Percentiles rank a stretch among this genome's conserved stretches.
phyloP scores from a whole-genome alignment of 2,329 filamentous ascomycete species.

The Paraphoma chrysanthemicola region DNA sequence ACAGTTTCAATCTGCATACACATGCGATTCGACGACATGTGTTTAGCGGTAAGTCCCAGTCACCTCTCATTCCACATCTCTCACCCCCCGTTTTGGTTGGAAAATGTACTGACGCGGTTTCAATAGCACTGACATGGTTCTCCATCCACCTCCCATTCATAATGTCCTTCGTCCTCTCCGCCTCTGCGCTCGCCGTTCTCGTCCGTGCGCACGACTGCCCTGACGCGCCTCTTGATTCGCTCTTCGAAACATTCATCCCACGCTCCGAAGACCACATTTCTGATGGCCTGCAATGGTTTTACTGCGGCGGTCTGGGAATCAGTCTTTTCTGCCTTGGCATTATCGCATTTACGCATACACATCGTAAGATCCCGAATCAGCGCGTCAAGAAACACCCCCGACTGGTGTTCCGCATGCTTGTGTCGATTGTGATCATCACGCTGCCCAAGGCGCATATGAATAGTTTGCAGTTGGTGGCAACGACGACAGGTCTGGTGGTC shows the following conservation, averaged over 20 bases:
- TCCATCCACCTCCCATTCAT: constrained; percentile 67
- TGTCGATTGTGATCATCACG: constrained; percentile 62
- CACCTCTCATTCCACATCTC: neutral
- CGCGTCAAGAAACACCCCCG: constrained; percentile 61
- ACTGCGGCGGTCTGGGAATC: constrained; percentile 67
- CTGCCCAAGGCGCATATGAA: constrained; percentile 58
- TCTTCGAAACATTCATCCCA: constrained; percentile 60
- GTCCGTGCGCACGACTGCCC: constrained; percentile 65
- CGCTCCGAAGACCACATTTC: constrained; percentile 60
- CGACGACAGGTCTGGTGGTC: constrained; percentile 48
- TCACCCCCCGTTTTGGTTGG: neutral
- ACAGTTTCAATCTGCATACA: constrained; percentile 61
- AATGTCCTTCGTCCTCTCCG: constrained; percentile 67
- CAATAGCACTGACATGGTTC: constrained; percentile 61
- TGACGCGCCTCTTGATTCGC: constrained; percentile 54
- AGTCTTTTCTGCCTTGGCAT: constrained; percentile 62
- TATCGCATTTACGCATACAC: constrained; percentile 63
- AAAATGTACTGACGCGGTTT: neutral
- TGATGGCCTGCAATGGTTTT: constrained; percentile 66
- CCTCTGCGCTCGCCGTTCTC: constrained; percentile 64
- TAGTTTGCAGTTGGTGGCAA: constrained; percentile 47
- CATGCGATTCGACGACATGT: constrained; percentile 67
- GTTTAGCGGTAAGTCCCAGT: constrained; percentile 46
- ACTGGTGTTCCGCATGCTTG: constrained; percentile 57
- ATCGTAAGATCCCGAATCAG: constrained; percentile 59